Evolutionary conservation across 352 stramenopile genomes (phyloP), one percentile per base, ranked within the genome.

Genomic region (Globisporangium echinulatum): DNA sequence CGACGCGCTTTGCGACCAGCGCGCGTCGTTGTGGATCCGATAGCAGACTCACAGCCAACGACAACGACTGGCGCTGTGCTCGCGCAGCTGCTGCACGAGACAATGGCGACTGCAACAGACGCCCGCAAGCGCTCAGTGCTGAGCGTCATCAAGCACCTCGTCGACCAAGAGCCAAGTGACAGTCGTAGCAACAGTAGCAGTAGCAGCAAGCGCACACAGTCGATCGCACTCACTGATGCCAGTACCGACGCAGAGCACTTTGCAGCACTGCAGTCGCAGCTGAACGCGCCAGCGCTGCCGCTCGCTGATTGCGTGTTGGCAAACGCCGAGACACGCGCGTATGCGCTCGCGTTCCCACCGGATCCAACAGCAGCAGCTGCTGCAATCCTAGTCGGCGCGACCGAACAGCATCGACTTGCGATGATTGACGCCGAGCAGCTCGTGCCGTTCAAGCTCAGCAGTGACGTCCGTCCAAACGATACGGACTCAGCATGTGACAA

Each of bases 71-170:
- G 50, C 25, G 38, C 19, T 3, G 54, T 59, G 5, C 49, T 76
- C 2, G 65, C 63, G 40, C 8, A 57, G 13, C 54, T 73, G 13
- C 63, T 76, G 42, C 64, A 68, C 15, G 60, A 78, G 19, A 70
- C 64, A 7, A 58, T 73, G 37, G 37, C 61, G 36, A 57, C 59
- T 11, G 58, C 58, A 38, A 69, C 62, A 8, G 40, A 14, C 7
- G 5, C 56, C 38, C 54, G 61, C 14, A 74, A 74, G 44, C 54
- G 49, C 10, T 66, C 60, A 3, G 61, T 67, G 7, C 59, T 75
- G 59, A 75, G 52, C 39, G 63, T 77, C 19, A 74, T 78, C 68
- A 72, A 75, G 63, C 50, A 56, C 15, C 54, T 77, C 50, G 54
- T 77, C 8, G 63, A 70, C 8, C 66, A 73, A 40, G 58, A 40